Evolutionary conservation across 805 yeast genomes (phyloP).

Genomic region (Peterozyma toletana): DNA sequence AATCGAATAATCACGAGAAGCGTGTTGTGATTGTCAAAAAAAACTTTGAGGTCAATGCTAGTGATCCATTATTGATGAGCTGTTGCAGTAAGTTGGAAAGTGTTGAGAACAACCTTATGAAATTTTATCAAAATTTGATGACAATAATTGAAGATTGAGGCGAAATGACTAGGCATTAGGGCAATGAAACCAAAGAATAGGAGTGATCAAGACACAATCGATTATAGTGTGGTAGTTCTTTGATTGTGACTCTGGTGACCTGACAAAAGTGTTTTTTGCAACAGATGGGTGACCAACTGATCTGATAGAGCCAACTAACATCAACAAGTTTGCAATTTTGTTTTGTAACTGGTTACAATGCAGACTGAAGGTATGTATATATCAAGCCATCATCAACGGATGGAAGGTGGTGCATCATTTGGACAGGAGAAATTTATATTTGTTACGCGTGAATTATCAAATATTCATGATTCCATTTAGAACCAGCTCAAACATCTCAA

Average conservation of each 20-base stretch:
- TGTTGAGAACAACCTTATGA: constrained; percentile 41
- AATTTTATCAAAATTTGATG: constrained; percentile 15
- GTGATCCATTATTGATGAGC: constrained; percentile 62
- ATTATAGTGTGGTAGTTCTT: background rate
- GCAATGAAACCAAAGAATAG: background rate
- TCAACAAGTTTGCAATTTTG: too few species aligned
- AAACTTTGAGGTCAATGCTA: constrained; percentile 51
- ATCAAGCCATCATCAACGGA: too few species aligned
- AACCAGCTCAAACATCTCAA: background rate
- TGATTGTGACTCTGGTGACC: constrained; percentile 9
- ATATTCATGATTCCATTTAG: background rate
- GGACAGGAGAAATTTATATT: too few species aligned
- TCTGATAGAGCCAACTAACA: background rate
- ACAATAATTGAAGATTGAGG: constrained; percentile 3
- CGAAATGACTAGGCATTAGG: background rate
- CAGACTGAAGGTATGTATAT: too few species aligned
- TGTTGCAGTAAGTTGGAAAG: constrained; percentile 58
- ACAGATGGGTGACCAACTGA: constrained; percentile 5
- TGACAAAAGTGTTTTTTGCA: too few species aligned
- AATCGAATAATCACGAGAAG: constrained; percentile 25
- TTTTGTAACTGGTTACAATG: too few species aligned
- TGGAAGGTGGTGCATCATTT: too few species aligned
- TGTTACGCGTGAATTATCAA: too few species aligned
- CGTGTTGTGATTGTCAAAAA: constrained; percentile 55
- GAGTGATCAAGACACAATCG: background rate